Conservation (phyloP, 2,329 filamentous ascomycete genomes). For the Zalaria obscura region DNA sequence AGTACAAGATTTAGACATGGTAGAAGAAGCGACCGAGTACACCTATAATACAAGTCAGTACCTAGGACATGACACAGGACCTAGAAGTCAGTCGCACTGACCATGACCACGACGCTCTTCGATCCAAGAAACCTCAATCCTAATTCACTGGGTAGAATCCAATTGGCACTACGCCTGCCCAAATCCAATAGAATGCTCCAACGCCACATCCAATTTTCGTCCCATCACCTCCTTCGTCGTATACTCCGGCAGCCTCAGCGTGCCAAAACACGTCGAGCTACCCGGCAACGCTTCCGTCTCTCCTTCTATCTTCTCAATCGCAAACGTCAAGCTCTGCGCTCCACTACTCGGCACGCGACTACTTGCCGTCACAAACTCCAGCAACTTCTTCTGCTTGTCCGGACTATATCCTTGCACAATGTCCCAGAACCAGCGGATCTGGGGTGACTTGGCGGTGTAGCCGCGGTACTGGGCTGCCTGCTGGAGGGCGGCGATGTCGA, state of each 20-base stretch:
- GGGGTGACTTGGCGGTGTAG: constrained; percentile 54
- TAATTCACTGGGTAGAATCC: too few relatives aligned
- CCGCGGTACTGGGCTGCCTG: constrained; percentile 65
- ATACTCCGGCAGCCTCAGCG: constrained; percentile 75
- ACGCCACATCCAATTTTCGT: constrained; percentile 66
- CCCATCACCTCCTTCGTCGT: constrained; percentile 52
- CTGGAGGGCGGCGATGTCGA: constrained; percentile 62
- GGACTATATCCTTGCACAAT: constrained; percentile 56
- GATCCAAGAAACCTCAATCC: too few relatives aligned
- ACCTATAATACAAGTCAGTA: too few relatives aligned
- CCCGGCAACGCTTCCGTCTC: constrained; percentile 56
- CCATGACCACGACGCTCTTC: too few relatives aligned
- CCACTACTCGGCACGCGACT: constrained; percentile 84
- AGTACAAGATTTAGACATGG: too few relatives aligned
- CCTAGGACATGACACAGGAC: too few relatives aligned
- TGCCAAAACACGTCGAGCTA: constrained; percentile 87
- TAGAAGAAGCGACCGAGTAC: too few relatives aligned
- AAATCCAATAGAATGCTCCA: constrained; percentile 47
- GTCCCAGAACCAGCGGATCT: constrained; percentile 71
- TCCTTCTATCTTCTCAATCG: constrained; percentile 63
- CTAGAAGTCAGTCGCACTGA: too few relatives aligned
- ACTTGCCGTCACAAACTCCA: constrained; percentile 91
- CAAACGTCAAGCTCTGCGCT: constrained; percentile 67
- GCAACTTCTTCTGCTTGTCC: constrained; percentile 56
- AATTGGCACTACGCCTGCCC: constrained; percentile 5